phyloP scores from a whole-genome alignment of 495 filamentous ascomycete genomes.

The Penicillium paxilli region DNA sequence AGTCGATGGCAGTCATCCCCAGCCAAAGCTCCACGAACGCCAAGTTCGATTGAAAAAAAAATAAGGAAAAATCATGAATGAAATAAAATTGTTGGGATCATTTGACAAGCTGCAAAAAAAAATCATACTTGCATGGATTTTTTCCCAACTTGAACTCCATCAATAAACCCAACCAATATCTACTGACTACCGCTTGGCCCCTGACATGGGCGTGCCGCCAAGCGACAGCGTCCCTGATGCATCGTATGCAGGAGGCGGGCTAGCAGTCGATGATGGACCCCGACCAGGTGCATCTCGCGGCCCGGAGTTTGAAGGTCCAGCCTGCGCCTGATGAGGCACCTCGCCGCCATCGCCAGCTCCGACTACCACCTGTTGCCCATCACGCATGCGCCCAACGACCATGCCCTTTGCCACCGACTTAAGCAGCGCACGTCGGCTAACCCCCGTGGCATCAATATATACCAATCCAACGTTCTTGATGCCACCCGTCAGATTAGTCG shows the following conservation, averaged over 20 bases:
- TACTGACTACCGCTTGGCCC: slow-evolving; percentile 33
- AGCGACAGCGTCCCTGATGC: slow-evolving; percentile 38
- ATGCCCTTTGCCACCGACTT: slow-evolving; percentile 97
- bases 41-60: background rate
- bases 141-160: background rate
- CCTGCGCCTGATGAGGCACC: slow-evolving; percentile 26
- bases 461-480: slow-evolving; percentile 95
- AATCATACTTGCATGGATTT: background rate
- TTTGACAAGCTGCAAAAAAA: no score
- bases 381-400: slow-evolving; percentile 85
- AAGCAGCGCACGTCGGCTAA: slow-evolving; percentile 82
- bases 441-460: slow-evolving; percentile 95
- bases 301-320: slow-evolving; percentile 17
- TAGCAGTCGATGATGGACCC: slow-evolving; percentile 32
- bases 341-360: slow-evolving; percentile 75
- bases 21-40: background rate
- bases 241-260: slow-evolving; percentile 45
- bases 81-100: no score
- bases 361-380: slow-evolving; percentile 83
- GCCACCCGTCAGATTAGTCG: slow-evolving; percentile 72
- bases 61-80: no score
- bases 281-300: slow-evolving; percentile 25
- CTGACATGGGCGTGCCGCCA: slow-evolving; percentile 30
- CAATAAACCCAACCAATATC: background rate
- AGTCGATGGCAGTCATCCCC: no score